Evolutionary conservation across 2,329 filamentous ascomycete species (phyloP).

Genomic region (Xylaria sp.): DNA sequence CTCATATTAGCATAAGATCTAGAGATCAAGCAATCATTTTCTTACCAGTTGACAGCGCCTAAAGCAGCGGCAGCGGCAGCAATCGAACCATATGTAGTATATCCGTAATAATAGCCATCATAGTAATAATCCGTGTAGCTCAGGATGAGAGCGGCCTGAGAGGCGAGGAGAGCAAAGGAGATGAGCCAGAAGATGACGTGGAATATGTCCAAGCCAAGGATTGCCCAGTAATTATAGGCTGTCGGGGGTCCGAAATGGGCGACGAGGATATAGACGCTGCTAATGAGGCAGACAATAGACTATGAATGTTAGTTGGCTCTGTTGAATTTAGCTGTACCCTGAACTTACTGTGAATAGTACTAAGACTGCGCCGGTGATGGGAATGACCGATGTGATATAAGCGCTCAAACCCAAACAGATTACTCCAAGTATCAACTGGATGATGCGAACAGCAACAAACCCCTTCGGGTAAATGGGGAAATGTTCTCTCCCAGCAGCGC

Average conservation of each 20-base stretch:
- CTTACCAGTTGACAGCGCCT: slow-evolving; percentile 59
- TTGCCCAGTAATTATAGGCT: slow-evolving; percentile 65
- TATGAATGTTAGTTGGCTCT: slow-evolving; percentile 38
- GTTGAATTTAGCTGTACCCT: not conserved
- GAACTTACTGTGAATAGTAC: slow-evolving; percentile 56
- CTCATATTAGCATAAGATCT: slow-evolving; percentile 22
- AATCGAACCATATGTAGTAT: slow-evolving; percentile 42
- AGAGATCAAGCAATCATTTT: slow-evolving; percentile 18
- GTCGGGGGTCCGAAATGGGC: slow-evolving; percentile 55
- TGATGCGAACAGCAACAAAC: slow-evolving; percentile 57
- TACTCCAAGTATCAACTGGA: slow-evolving; percentile 60
- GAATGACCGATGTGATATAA: slow-evolving; percentile 54
- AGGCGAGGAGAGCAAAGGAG: slow-evolving; percentile 56
- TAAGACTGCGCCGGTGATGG: slow-evolving; percentile 44
- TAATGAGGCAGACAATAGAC: slow-evolving; percentile 58
- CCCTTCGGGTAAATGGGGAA: slow-evolving; percentile 58
- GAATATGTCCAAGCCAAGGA: slow-evolving; percentile 62
- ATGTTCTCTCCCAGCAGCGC: slow-evolving; percentile 56
- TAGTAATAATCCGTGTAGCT: slow-evolving; percentile 44
- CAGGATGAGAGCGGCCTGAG: slow-evolving; percentile 48
- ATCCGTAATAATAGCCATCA: slow-evolving; percentile 43
- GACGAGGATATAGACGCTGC: slow-evolving; percentile 59
- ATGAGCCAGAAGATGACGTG: slow-evolving; percentile 65
- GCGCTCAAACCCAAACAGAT: slow-evolving; percentile 60
- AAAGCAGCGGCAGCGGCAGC: slow-evolving; percentile 54